Evolutionary conservation across 805 yeast genomes (phyloP), one percentile per base, ranked within the genome.

Genomic region (Suhomyces prunicola): DNA sequence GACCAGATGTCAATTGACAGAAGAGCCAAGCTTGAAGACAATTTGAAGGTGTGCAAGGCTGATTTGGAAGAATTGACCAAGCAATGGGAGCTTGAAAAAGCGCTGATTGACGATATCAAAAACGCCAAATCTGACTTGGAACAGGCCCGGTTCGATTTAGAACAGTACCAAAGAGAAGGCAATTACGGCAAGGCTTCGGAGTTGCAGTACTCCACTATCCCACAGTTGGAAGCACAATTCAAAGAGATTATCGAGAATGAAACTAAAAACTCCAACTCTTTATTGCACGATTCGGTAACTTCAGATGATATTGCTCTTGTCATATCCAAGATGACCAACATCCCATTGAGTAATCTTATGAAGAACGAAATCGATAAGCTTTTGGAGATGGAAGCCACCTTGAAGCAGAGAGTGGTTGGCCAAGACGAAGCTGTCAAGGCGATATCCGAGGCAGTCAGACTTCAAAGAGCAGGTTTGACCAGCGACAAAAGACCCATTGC

Each of bases 381-480:
- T 50, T 69, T 93, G 50, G 87, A 80, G 68, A 94, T 94, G 97
- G 97, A 92, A 68, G 76, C 80, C 5, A 82, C 89, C 0, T 71
- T 93, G 59, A 84, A 83, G 62, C 80, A 81, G 56, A 84, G 90
- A 56, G 97, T 93, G 26, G 84, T 93, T 57, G 98, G 99, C 6
- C 99, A 93, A 70, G 97, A 93, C 64, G 96, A 90, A 64, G 98
- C 98, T 0, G 90, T 94, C 44, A 80, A 81, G 53, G 88, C 96
- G 0, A 87, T 93, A 48, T 80, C 97, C 0, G 96, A 92, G 69
- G 97, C 98, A 1, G 98, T 93, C 13, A 86, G 97, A 69, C 77
- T 93, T 54, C 99, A 94, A 68, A 82, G 99, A 64, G 99, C 99
- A 0, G 99, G 99, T 1, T 81, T 93, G 54, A 93, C 98, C 8